Evolutionary conservation across 2,329 filamentous ascomycete genomes (phyloP), one percentile per base, ranked within the genome.

Genomic region (Elsinoe batatas): DNA sequence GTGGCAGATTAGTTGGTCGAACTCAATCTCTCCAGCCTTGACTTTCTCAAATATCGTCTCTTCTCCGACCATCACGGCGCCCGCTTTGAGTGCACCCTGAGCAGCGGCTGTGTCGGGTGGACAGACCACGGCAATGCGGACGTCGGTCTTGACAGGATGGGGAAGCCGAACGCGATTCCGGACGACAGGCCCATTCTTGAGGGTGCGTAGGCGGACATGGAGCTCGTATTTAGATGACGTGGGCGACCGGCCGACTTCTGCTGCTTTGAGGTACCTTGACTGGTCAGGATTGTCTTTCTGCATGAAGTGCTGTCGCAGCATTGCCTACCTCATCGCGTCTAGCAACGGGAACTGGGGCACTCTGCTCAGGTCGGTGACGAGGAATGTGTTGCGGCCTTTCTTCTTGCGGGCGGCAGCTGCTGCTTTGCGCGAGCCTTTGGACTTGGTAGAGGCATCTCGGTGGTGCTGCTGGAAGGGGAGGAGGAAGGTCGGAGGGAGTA

Each of bases 1-100:
- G 70, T 96, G 91, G 72, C 89, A 95, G 63, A 98, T 82, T 60
- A 90, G 86, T 56, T 88, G 79, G 69, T 97, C 93, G 68, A 97
- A 98, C 22, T 88, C 81, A 61, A 97, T 85, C 37, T 83, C 80
- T 40, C 87, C 90, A 49, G 80, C 76, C 67, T 83, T 79, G 61
- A 98, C 84, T 53, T 82, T 77, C 54, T 89, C 82, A 68, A 98
- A 95, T 3, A 98, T 76, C 1, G 84, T 81, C 38, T 95, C 86
- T 67, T 96, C 87, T 59, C 93, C 93, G 1, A 91, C 88, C 3
- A 91, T 76, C 1, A 84, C 79, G 13, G 93, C 94, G 54, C 93
- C 94, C 0, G 87, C 86, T 8, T 81, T 78, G 33, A 79, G 79
- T 3, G 94, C 93, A 53, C 88, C 84, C 61, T 81, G 78, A 53